Conservation (phyloP, 1,139 yeast species). For the Magnusiomyces starmeri region DNA sequence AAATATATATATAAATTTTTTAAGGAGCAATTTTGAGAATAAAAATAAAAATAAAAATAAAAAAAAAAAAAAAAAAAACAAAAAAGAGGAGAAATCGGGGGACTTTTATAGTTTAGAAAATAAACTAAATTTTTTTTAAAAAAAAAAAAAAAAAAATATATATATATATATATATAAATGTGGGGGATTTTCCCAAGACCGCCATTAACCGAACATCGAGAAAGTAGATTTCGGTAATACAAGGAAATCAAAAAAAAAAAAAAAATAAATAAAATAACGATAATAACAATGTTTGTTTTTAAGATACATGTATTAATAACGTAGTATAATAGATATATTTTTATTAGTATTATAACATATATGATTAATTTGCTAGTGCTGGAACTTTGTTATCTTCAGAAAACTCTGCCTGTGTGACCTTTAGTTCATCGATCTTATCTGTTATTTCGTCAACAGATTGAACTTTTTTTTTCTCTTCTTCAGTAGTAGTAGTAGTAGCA, state of each 20-base stretch:
- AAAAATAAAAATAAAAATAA: background rate
- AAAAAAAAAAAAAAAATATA: no score
- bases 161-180: background rate
- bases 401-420: conserved; percentile 2
- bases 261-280: background rate
- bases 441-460: conserved; percentile 1
- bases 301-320: no score
- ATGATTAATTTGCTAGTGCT: background rate
- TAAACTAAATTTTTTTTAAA: background rate
- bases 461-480: background rate
- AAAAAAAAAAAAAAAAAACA: conserved; percentile 1
- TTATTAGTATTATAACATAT: background rate
- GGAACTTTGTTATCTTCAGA: background rate
- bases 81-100: background rate
- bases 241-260: background rate
- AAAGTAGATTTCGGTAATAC: background rate
- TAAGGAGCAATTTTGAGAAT: no score
- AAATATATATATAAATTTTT: no score
- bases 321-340: no score
- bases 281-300: background rate
- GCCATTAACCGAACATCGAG: no score
- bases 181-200: no score
- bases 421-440: conserved; percentile 8
- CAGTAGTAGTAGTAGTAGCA: background rate
- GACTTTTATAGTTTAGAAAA: background rate